Conservation (phyloP, 1,139 yeast genomes). For the Saccharomyces hybrid region DNA sequence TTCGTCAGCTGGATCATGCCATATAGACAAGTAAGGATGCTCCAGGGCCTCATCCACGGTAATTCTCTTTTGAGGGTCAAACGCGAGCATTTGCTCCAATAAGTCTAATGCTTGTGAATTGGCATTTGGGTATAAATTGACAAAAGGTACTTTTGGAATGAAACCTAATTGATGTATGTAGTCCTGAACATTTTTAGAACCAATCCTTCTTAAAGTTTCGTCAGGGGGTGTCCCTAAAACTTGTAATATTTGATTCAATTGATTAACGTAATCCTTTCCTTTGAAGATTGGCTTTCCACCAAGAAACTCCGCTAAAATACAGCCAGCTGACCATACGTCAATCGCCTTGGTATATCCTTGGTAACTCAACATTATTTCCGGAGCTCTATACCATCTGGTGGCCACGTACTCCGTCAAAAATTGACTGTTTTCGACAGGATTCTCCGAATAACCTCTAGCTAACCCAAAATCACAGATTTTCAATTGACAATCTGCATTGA, state of each 20-base stretch:
- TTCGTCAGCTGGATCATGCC: conserved; percentile 97
- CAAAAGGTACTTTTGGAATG: conserved; percentile 76
- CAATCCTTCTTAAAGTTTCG: conserved; percentile 72
- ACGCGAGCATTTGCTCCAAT: conserved; percentile 70
- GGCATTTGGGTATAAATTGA: conserved; percentile 68
- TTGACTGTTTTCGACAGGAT: conserved; percentile 81
- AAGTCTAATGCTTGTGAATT: conserved; percentile 82
- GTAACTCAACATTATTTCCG: conserved; percentile 90
- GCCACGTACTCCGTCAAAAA: conserved; percentile 95
- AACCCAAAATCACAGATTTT: conserved; percentile 95
- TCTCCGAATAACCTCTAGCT: conserved; percentile 87
- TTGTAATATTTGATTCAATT: conserved; percentile 76
- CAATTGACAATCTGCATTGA: conserved; percentile 92
- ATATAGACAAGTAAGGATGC: conserved; percentile 81
- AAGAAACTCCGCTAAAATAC: conserved; percentile 84
- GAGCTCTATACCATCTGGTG: conserved; percentile 97
- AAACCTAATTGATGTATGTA: conserved; percentile 80
- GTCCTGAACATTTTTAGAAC: conserved; percentile 84
- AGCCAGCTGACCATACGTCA: conserved; percentile 96
- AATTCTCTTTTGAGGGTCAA: conserved; percentile 82
- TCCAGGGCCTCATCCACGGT: conserved; percentile 82
- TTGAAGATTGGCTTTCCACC: conserved; percentile 91
- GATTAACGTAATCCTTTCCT: conserved; percentile 95
- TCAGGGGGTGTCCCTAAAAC: conserved; percentile 89
- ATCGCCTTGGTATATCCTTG: conserved; percentile 93